Base-by-base conservation (phyloP, 257 asterid species). In the Echium plantagineum region DNA sequence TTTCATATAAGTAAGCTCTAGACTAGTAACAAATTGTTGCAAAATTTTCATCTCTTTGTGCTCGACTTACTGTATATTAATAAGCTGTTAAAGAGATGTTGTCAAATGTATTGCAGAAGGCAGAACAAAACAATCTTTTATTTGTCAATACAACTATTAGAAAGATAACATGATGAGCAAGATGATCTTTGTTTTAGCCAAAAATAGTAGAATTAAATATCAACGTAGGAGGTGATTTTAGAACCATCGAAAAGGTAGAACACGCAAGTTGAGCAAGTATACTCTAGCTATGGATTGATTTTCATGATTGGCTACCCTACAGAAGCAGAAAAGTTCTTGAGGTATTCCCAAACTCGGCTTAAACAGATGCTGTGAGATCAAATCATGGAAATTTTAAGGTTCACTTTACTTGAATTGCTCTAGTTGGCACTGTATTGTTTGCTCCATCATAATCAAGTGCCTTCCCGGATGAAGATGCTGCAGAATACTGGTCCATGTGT, bases 401-500 rank as follows among this genome's bases (percentile, higher is more conserved):
- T 17, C 32, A 19, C 26, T 65, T 63, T 59, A 81, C 76, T 74
- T 57, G 80, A 68, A 75, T 55, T 64, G 76, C 77, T 76, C 77
- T 84, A 72, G 76, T 81, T 62, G 83, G 74, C 30, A 67, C 71
- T 63, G 72, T 32, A 71, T 66, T 73, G 70, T 85, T 65, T 72
- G 83, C 90, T 51, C 88, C 77, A 57, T 70, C 93, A 31, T 72
- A 82, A 59, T 85, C 95, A 72, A 71, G 59, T 52, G 77, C 38
- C 74, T 82, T 83, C 59, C 81, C 94, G 52, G 76, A 71, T 1
- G 84, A 72, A 55, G 82, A 62, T 20, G 69, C 68, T 57, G 83
- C 69, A 38, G 85, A 60, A 75, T 79, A 78, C 32, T 73, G 74
- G 72, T 82, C 96, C 63, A 71, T 61, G 67, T 78, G 71, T 79